These are phyloP conservation scores for Fraxinus quadrangulata DNA, from an alignment of 257 asterid genomes.

Conservation along the genomic window DNA sequence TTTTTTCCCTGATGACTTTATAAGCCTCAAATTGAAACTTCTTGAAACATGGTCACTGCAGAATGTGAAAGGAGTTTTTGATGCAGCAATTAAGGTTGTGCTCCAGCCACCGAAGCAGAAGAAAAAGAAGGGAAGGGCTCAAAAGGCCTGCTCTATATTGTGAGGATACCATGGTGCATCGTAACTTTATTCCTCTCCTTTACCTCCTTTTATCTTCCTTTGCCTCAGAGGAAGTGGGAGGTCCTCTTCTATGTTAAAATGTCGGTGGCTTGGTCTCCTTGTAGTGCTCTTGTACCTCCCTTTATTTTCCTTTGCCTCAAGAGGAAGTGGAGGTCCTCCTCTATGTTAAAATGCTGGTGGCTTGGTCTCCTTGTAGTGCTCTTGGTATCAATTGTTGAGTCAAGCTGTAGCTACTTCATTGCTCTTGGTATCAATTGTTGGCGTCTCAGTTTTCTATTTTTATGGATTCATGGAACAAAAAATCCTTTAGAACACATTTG, in stretches of 20 bases:
- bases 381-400: not conserved
- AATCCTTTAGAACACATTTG: not conserved
- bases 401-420: not conserved
- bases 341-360: not conserved
- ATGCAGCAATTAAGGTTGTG: constrained; percentile 64
- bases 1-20: not conserved
- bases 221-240: not conserved
- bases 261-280: no score
- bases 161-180: not conserved
- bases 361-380: not conserved
- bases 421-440: not conserved
- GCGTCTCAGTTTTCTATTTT: not conserved
- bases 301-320: not conserved
- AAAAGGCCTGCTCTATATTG: constrained; percentile 42
- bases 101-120: constrained; percentile 65
- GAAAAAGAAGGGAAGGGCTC: constrained; percentile 62
- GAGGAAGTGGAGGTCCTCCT: not conserved
- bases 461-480: not conserved
- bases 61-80: constrained; percentile 61
- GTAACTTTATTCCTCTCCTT: not conserved
- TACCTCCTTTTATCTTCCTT: not conserved
- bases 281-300: not conserved
- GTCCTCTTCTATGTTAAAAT: no score
- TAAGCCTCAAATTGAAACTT: constrained; percentile 11
- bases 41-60: constrained; percentile 22